Percentiles rank a stretch among this genome's conserved stretches.
Conservation (phyloP, 768 basidiomycete species). For the Tricholoma sp. region DNA sequence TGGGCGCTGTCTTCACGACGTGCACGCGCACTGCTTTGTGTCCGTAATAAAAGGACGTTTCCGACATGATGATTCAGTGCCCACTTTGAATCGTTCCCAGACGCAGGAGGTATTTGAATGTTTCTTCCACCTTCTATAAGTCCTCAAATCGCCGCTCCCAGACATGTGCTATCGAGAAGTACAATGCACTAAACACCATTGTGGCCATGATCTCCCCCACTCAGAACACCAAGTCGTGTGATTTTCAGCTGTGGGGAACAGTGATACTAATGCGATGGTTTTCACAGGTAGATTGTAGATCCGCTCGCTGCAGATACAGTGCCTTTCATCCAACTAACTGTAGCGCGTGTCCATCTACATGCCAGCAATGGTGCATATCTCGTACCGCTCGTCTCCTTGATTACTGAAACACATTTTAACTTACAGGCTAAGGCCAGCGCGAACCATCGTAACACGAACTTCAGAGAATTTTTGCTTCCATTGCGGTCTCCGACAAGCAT, state of each 20-base stretch:
- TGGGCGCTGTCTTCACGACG: neutral
- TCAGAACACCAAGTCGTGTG: slow-evolving; percentile 1
- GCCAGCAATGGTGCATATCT: slow-evolving; percentile 11
- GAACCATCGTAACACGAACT: slow-evolving; percentile 3
- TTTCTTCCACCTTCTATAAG: neutral
- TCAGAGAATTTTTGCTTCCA: slow-evolving; percentile 2
- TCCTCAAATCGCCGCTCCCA: neutral
- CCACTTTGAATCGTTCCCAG: neutral
- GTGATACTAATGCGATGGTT: neutral
- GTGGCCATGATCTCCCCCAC: slow-evolving; percentile 10
- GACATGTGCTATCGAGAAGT: slow-evolving; percentile 16
- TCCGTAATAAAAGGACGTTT: neutral
- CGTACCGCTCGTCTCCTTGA: neutral
- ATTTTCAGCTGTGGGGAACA: neutral
- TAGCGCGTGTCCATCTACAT: slow-evolving; percentile 6
- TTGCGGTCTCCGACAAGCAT: neutral
- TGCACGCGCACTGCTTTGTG: neutral
- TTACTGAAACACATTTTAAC: neutral
- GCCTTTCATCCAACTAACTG: slow-evolving; percentile 5
- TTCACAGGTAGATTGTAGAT: slow-evolving; percentile 12
- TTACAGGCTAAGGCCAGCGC: slow-evolving; percentile 11
- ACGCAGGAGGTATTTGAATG: neutral
- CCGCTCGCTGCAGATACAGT: slow-evolving; percentile 13
- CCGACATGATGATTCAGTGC: neutral
- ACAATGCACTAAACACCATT: slow-evolving; percentile 7